Percentiles rank a stretch among this genome's conserved stretches.
Conservation (phyloP, 2,329 filamentous ascomycete species). For the Verticillium tricorpus region DNA sequence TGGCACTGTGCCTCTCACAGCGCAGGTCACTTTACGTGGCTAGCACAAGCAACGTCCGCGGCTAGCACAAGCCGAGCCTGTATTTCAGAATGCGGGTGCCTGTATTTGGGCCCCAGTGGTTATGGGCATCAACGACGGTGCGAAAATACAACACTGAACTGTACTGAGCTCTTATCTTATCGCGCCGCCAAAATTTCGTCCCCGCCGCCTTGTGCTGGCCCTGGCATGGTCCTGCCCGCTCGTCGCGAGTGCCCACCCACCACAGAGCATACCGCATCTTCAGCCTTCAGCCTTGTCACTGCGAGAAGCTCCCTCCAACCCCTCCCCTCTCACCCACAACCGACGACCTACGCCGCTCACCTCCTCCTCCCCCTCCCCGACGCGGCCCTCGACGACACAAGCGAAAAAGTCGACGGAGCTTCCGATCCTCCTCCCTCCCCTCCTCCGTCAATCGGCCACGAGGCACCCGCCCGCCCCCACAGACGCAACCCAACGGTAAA, state of each 20-base stretch:
- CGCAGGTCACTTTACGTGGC: no score
- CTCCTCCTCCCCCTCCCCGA: neutral
- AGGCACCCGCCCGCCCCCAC: neutral
- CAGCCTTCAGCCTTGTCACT: conserved; percentile 12
- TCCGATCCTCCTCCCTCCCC: no score
- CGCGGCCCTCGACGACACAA: neutral
- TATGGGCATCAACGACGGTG: no score
- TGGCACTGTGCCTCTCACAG: no score
- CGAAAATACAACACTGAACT: neutral
- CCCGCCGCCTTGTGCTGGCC: neutral
- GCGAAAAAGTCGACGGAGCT: neutral
- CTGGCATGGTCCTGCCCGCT: conserved; percentile 4
- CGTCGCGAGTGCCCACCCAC: conserved; percentile 10
- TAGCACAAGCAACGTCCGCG: no score
- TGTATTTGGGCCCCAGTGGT: no score
- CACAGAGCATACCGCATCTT: conserved; percentile 4
- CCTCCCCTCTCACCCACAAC: conserved; percentile 1
- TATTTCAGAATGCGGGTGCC: no score
- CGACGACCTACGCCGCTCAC: neutral
- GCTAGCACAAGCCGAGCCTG: no score
- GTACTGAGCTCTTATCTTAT: conserved; percentile 7
- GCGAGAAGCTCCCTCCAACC: conserved; percentile 3
- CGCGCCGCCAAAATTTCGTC: conserved; percentile 8
- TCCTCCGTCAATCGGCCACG: neutral
- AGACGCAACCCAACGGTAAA: neutral